Evolutionary conservation across 768 basidiomycete genomes (phyloP).

Genomic region (Aureoboletus auriporus): DNA sequence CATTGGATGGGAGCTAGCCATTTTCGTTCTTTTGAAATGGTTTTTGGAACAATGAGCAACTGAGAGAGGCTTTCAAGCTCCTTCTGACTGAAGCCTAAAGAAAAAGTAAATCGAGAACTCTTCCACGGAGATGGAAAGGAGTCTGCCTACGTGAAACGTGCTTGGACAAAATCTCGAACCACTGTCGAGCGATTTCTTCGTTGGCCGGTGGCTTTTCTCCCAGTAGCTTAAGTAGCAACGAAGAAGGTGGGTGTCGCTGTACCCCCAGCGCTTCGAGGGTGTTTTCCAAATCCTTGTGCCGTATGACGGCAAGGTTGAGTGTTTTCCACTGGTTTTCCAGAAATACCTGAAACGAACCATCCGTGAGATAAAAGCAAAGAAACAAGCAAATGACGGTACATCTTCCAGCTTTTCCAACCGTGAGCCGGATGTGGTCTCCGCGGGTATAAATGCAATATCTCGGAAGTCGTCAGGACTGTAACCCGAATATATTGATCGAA

Average conservation of each 20-base stretch:
- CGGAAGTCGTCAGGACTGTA: slow-evolving; percentile 49
- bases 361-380: slow-evolving; percentile 41
- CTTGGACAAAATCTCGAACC: slow-evolving; percentile 63
- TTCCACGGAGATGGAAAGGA: not conserved
- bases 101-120: not conserved
- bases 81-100: slow-evolving; percentile 47
- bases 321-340: slow-evolving; percentile 35
- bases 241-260: slow-evolving; percentile 57
- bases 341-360: slow-evolving; percentile 37
- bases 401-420: not conserved
- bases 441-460: not conserved
- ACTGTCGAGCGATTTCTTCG: slow-evolving; percentile 46
- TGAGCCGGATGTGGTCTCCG: not conserved
- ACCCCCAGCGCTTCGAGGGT: slow-evolving; percentile 60
- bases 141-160: slow-evolving; percentile 49
- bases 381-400: slow-evolving; percentile 25
- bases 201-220: slow-evolving; percentile 49
- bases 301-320: slow-evolving; percentile 67
- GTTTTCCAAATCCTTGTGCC: slow-evolving; percentile 43
- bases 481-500: not conserved
- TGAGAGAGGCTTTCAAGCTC: slow-evolving; percentile 54
- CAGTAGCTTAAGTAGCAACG: slow-evolving; percentile 52
- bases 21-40: slow-evolving; percentile 23
- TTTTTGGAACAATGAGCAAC: slow-evolving; percentile 60
- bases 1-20: slow-evolving; percentile 60